These are phyloP conservation scores for Cladosporium sp. DNA, from an alignment of 2,329 filamentous ascomycete genomes.

Conservation along the genomic window DNA sequence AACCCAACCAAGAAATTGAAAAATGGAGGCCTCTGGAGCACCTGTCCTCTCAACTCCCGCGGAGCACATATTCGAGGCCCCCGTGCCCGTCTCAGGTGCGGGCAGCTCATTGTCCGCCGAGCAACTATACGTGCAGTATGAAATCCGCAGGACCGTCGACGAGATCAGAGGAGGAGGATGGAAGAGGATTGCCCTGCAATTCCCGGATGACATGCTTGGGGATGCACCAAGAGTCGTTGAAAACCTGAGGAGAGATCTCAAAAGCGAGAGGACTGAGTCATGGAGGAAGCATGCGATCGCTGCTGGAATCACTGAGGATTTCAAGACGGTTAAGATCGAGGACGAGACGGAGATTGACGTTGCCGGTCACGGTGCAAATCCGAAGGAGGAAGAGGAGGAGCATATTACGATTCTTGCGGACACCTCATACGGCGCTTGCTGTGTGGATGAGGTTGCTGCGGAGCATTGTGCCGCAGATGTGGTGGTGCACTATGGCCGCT, in stretches of 20 bases:
- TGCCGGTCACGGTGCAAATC: background rate
- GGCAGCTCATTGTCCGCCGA: constrained; percentile 52
- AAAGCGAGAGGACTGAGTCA: background rate
- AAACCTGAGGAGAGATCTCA: constrained; percentile 40
- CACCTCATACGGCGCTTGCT: constrained; percentile 95
- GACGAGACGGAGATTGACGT: constrained; percentile 9
- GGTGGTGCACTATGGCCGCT: constrained; percentile 89
- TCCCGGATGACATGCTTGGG: constrained; percentile 86
- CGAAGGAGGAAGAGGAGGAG: constrained; percentile 34
- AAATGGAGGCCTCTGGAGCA: constrained; percentile 29
- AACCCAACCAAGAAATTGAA: no score
- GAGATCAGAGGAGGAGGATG: constrained; percentile 72
- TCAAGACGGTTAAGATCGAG: background rate
- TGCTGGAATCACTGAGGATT: background rate
- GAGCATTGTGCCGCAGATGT: constrained; percentile 89
- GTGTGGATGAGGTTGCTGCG: constrained; percentile 93
- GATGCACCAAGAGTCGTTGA: constrained; percentile 80
- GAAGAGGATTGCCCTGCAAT: constrained; percentile 82
- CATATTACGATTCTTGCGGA: constrained; percentile 83
- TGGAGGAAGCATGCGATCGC: background rate
- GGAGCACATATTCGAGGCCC: constrained; percentile 55
- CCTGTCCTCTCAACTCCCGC: constrained; percentile 62
- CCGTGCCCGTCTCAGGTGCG: constrained; percentile 38
- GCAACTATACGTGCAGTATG: constrained; percentile 74
- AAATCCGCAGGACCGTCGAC: constrained; percentile 71